These are phyloP conservation scores for Cytospora mali DNA, from an alignment of 2,329 filamentous ascomycete species.

Conservation along the genomic window DNA sequence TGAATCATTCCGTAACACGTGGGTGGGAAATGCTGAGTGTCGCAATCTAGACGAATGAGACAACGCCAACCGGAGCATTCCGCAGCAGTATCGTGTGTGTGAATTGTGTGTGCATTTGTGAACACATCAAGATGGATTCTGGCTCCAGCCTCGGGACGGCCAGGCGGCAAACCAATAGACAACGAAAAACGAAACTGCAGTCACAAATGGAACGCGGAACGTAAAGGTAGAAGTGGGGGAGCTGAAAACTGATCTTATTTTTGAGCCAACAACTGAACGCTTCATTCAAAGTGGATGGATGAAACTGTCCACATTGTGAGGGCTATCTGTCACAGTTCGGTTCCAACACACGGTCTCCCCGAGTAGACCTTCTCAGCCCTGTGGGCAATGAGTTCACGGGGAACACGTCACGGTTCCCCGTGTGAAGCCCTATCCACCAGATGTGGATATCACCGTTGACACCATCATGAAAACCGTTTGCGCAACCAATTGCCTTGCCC, in stretches of 20 bases:
- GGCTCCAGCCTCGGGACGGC: not conserved
- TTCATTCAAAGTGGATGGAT: constrained; percentile 11
- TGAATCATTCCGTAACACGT: constrained; percentile 18
- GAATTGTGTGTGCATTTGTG: not conserved
- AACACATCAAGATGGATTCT: not conserved
- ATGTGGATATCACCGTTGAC: constrained; percentile 1
- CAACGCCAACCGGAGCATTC: not conserved
- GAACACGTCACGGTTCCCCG: not conserved
- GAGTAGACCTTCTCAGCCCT: constrained; percentile 15
- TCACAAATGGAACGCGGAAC: constrained; percentile 7
- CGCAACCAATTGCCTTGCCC: not conserved
- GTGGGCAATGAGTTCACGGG: not conserved
- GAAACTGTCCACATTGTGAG: constrained; percentile 22
- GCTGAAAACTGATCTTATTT: constrained; percentile 24
- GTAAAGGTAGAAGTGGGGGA: constrained; percentile 5
- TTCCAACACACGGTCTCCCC: not conserved
- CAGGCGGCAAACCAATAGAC: not conserved
- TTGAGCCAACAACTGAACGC: constrained; percentile 9
- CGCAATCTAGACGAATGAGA: not conserved
- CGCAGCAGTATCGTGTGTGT: not conserved
- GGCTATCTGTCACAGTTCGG: not conserved
- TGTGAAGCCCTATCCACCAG: constrained; percentile 9
- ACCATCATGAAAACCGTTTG: not conserved
- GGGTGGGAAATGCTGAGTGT: not conserved
- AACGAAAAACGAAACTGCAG: not conserved